These are phyloP conservation scores for Epichloe brachyelytri DNA, from an alignment of 2,329 filamentous ascomycete species.

Conservation along the genomic window DNA sequence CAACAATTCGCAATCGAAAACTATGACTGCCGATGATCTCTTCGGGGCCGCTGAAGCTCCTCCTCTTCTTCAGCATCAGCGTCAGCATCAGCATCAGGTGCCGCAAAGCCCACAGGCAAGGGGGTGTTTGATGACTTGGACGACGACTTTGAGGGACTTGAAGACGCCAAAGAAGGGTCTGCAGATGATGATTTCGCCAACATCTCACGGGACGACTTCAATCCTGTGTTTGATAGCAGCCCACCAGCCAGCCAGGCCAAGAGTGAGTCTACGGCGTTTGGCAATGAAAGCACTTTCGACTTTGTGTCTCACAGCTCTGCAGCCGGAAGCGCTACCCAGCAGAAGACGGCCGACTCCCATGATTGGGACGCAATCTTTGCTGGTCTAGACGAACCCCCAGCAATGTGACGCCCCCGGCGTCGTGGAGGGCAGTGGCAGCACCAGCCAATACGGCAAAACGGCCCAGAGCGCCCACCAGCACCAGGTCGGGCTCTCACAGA, in stretches of 20 bases:
- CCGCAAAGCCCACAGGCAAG: constrained; percentile 25
- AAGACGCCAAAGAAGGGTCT: constrained; percentile 71
- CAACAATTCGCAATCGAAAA: constrained; percentile 14
- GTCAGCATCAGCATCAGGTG: not conserved
- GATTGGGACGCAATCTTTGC: constrained; percentile 97
- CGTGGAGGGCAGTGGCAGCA: not conserved
- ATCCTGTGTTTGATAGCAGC: constrained; percentile 66
- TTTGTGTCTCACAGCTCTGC: constrained; percentile 33
- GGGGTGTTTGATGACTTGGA: constrained; percentile 63
- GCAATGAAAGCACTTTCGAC: constrained; percentile 45
- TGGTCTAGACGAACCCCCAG: constrained; percentile 50
- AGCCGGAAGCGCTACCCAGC: constrained; percentile 23
- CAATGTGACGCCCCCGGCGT: constrained; percentile 14
- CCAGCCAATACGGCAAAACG: constrained; percentile 6
- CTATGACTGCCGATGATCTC: constrained; percentile 26
- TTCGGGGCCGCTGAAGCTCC: constrained; percentile 22
- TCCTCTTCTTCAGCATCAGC: not conserved
- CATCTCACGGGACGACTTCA: constrained; percentile 66
- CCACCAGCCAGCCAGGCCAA: constrained; percentile 41
- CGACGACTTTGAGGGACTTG: constrained; percentile 68
- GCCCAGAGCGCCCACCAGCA: constrained; percentile 14
- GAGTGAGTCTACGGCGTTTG: constrained; percentile 39
- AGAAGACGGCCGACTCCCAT: constrained; percentile 39
- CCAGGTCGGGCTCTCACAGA: constrained; percentile 56
- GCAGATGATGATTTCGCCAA: constrained; percentile 70